Evolutionary conservation across 106 monocot genomes (phyloP).

Genomic region (Apostasia ramifera): DNA sequence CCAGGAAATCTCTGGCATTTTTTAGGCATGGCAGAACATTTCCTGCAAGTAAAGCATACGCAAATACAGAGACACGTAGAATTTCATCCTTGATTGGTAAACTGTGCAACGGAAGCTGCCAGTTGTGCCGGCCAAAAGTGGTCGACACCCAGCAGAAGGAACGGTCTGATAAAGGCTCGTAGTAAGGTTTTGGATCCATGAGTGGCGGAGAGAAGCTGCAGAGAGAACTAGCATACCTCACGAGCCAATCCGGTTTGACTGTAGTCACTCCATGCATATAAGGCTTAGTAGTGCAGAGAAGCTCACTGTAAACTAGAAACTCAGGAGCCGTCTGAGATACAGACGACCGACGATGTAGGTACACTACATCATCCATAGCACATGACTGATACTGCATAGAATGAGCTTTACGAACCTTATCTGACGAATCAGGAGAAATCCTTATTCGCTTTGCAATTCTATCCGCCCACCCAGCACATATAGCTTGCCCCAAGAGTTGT

Average conservation of each 20-base stretch:
- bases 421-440: slow-evolving; percentile 19
- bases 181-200: slow-evolving; percentile 70
- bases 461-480: slow-evolving; percentile 96
- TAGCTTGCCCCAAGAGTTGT: slow-evolving; percentile 71
- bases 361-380: slow-evolving; percentile 60
- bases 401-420: slow-evolving; percentile 40
- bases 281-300: slow-evolving; percentile 54
- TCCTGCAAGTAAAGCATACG: slow-evolving; percentile 78
- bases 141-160: slow-evolving; percentile 80
- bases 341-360: slow-evolving; percentile 69
- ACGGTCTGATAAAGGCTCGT: slow-evolving; percentile 60
- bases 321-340: slow-evolving; percentile 72
- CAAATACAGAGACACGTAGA: slow-evolving; percentile 56
- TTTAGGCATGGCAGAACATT: slow-evolving; percentile 75
- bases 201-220: slow-evolving; percentile 82
- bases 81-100: slow-evolving; percentile 43
- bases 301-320: slow-evolving; percentile 76
- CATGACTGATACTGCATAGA: slow-evolving; percentile 57
- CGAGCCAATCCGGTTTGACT: slow-evolving; percentile 83
- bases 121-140: slow-evolving; percentile 75
- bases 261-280: slow-evolving; percentile 91
- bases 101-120: slow-evolving; percentile 76
- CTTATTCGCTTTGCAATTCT: slow-evolving; percentile 67
- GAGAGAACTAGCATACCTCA: slow-evolving; percentile 58
- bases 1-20: slow-evolving; percentile 35